These are phyloP conservation scores for Aspergillus glaucus DNA, from an alignment of 2,329 filamentous ascomycete genomes.

Conservation along the genomic window DNA sequence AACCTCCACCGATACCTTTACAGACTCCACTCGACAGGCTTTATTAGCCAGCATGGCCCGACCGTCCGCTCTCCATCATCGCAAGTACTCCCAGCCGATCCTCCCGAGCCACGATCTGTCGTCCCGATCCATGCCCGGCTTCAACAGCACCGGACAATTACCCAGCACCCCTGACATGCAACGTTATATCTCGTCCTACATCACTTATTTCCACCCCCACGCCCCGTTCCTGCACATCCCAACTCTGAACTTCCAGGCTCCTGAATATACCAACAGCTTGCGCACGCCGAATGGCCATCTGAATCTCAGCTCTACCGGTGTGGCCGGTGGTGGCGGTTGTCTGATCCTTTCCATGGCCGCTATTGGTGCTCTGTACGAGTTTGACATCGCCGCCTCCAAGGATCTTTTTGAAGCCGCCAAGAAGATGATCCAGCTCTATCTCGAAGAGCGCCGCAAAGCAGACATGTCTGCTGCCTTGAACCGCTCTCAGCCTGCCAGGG, in stretches of 20 bases:
- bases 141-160: slow-evolving; percentile 48
- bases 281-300: slow-evolving; percentile 50
- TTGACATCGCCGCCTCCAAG: slow-evolving; percentile 70
- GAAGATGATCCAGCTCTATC: slow-evolving; percentile 87
- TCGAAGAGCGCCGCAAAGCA: slow-evolving; percentile 83
- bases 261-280: slow-evolving; percentile 56
- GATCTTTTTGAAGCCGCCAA: slow-evolving; percentile 89
- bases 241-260: slow-evolving; percentile 81
- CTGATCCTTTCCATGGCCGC: slow-evolving; percentile 82
- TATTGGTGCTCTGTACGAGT: slow-evolving; percentile 81
- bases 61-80: slow-evolving; percentile 50
- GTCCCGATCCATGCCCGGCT: slow-evolving; percentile 24
- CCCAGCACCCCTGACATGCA: slow-evolving; percentile 82
- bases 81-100: slow-evolving; percentile 56
- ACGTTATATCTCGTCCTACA: slow-evolving; percentile 82
- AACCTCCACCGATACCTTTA: slow-evolving; percentile 59
- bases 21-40: slow-evolving; percentile 59
- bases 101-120: slow-evolving; percentile 31
- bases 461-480: slow-evolving; percentile 62
- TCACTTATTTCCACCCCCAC: slow-evolving; percentile 89
- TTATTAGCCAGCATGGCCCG: slow-evolving; percentile 57
- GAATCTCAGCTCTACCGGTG: slow-evolving; percentile 48
- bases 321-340: slow-evolving; percentile 75
- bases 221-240: slow-evolving; percentile 90
- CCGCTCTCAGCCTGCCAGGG: slow-evolving; percentile 47